A percentile compares a stretch with the other conserved stretches of the same genome.
These are phyloP conservation scores for Phaeophleospora eucalypticola DNA, from an alignment of 2,329 filamentous ascomycete species.

Conservation along the genomic window DNA sequence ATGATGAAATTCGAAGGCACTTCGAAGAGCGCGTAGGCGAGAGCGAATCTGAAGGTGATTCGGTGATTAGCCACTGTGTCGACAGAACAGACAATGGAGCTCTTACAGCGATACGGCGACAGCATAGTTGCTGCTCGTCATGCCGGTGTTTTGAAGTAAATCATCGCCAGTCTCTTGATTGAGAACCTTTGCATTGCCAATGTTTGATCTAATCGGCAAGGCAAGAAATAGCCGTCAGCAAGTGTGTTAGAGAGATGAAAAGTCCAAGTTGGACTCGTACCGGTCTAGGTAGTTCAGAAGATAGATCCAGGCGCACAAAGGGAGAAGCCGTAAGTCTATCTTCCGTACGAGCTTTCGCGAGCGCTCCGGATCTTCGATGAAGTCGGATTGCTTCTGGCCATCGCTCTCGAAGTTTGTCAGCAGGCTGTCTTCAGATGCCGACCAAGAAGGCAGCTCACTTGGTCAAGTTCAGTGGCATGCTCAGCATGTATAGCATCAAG, in stretches of 20 bases:
- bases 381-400: too few relatives aligned
- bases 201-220: constrained; percentile 33
- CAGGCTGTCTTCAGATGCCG: too few relatives aligned
- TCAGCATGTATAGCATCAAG: constrained; percentile 10
- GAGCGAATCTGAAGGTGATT: too few relatives aligned
- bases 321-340: constrained; percentile 24
- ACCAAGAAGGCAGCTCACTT: too few relatives aligned
- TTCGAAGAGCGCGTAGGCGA: constrained; percentile 32
- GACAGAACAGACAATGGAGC: too few relatives aligned
- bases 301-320: constrained; percentile 24
- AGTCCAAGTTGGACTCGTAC: too few relatives aligned
- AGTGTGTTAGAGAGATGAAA: too few relatives aligned
- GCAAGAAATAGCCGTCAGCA: too few relatives aligned
- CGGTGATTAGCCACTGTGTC: too few relatives aligned
- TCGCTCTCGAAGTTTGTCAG: too few relatives aligned
- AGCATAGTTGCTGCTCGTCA: constrained; percentile 60
- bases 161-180: constrained; percentile 59
- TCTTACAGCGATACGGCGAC: constrained; percentile 31
- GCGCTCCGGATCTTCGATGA: constrained; percentile 22
- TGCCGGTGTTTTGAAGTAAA: constrained; percentile 57
- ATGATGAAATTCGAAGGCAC: constrained; percentile 39
- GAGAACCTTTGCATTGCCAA: constrained; percentile 55
- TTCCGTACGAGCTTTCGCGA: constrained; percentile 19
- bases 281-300: constrained; percentile 20
- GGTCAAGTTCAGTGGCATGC: constrained; percentile 10